These are phyloP conservation scores for Helminthosporium solani DNA, from an alignment of 2,329 filamentous ascomycete species.

Conservation along the genomic window DNA sequence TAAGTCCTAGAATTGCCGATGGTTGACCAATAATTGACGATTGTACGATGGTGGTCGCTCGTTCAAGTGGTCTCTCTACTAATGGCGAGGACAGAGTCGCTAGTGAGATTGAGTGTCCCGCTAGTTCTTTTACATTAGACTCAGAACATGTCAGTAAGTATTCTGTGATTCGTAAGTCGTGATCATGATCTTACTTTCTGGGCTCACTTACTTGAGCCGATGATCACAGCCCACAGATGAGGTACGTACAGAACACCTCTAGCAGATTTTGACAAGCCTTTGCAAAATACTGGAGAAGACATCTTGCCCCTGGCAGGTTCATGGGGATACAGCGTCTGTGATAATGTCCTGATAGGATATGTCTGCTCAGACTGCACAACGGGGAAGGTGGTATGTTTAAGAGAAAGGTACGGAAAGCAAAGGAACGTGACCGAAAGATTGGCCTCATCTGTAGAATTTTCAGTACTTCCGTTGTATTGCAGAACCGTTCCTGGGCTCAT, in stretches of 20 bases:
- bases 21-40: background rate
- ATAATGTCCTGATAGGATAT: conserved; percentile 15
- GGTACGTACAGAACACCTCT: conserved; percentile 2
- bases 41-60: background rate
- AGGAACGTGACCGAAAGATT: conserved; percentile 8
- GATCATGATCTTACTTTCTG: background rate
- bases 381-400: background rate
- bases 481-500: conserved; percentile 14
- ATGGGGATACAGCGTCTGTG: conserved; percentile 24
- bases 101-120: background rate
- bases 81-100: background rate
- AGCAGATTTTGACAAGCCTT: background rate
- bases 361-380: background rate
- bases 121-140: background rate
- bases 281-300: conserved; percentile 5
- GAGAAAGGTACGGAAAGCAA: conserved; percentile 8
- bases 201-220: conserved; percentile 4
- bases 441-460: background rate
- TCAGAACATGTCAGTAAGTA: conserved; percentile 4
- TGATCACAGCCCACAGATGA: conserved; percentile 5
- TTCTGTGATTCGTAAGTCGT: background rate
- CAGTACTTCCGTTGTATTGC: conserved; percentile 8
- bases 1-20: background rate
- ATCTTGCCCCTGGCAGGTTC: conserved; percentile 15
- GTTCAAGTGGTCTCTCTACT: background rate